phyloP scores from a whole-genome alignment of 1,284 basidiomycete species.

The Malassezia psittaci region DNA sequence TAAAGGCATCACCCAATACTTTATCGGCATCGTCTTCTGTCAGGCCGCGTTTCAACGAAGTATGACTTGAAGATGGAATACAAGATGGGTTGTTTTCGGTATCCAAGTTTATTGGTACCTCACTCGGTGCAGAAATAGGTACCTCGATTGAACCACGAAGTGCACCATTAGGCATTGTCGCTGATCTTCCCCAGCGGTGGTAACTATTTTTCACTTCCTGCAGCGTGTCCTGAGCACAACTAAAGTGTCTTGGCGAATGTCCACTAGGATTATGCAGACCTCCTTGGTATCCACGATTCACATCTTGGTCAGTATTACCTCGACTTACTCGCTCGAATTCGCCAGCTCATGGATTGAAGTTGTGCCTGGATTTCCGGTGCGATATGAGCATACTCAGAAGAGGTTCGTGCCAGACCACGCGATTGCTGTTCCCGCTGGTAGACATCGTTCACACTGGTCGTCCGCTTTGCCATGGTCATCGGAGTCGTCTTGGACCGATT shows the following conservation, averaged over 20 bases:
- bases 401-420: conserved; percentile 4
- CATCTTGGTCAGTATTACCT: conserved; percentile 5
- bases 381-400: conserved; percentile 10
- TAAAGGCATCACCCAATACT: conserved; percentile 8
- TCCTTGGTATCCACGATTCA: conserved; percentile 11
- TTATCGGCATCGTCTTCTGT: conserved; percentile 11
- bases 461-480: conserved; percentile 7
- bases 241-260: not conserved
- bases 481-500: not conserved
- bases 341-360: conserved; percentile 19
- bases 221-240: not conserved
- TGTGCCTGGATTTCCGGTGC: conserved; percentile 10
- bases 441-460: conserved; percentile 11
- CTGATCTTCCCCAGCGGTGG: conserved; percentile 11
- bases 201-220: conserved; percentile 1
- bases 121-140: not conserved
- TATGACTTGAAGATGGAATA: not conserved
- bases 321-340: conserved; percentile 17
- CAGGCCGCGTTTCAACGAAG: conserved; percentile 10
- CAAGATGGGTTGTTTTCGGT: not conserved
- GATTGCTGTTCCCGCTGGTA: not conserved
- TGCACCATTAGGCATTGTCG: conserved; percentile 9
- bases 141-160: conserved; percentile 1
- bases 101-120: conserved; percentile 2
- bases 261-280: not conserved